Evolutionary conservation across 495 filamentous ascomycete species (phyloP).

Genomic region (Parmelia sp.): DNA sequence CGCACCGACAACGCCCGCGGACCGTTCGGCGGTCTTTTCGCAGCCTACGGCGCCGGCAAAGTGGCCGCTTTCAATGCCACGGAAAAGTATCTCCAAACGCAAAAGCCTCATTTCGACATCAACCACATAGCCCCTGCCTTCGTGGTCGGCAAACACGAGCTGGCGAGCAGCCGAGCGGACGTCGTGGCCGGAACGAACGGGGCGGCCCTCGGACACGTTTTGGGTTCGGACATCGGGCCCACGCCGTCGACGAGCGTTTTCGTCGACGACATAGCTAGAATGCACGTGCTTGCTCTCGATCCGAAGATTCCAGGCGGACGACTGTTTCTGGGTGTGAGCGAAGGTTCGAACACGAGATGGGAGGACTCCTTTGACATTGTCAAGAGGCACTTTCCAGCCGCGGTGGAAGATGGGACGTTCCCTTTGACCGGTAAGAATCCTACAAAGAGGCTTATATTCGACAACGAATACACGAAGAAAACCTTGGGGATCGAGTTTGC

Average conservation of each 20-base stretch:
- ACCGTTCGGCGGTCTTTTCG: conserved; percentile 9
- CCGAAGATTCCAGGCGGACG: no score
- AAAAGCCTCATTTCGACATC: conserved; percentile 30
- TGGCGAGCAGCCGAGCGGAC: background rate
- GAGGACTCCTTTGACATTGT: conserved; percentile 39
- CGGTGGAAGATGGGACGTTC: conserved; percentile 35
- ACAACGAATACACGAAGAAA: conserved; percentile 38
- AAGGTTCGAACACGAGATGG: conserved; percentile 34
- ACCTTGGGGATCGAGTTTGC: conserved; percentile 43
- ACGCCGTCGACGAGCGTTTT: no score
- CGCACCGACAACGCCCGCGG: conserved; percentile 14
- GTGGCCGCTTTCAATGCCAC: conserved; percentile 31
- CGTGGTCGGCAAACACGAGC: background rate
- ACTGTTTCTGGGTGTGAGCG: conserved; percentile 31
- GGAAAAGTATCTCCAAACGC: conserved; percentile 25
- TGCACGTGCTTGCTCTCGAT: no score
- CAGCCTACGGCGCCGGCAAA: conserved; percentile 31
- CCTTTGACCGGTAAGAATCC: conserved; percentile 34
- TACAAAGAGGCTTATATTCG: conserved; percentile 38
- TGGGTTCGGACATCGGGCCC: no score
- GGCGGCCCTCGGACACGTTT: conserved; percentile 10
- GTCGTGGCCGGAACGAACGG: background rate
- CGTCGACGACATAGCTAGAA: no score
- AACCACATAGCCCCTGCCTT: conserved; percentile 18
- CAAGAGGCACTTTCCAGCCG: conserved; percentile 36